These are phyloP conservation scores for Xylariaceae sp. DNA, from an alignment of 2,329 filamentous ascomycete species.

Conservation along the genomic window DNA sequence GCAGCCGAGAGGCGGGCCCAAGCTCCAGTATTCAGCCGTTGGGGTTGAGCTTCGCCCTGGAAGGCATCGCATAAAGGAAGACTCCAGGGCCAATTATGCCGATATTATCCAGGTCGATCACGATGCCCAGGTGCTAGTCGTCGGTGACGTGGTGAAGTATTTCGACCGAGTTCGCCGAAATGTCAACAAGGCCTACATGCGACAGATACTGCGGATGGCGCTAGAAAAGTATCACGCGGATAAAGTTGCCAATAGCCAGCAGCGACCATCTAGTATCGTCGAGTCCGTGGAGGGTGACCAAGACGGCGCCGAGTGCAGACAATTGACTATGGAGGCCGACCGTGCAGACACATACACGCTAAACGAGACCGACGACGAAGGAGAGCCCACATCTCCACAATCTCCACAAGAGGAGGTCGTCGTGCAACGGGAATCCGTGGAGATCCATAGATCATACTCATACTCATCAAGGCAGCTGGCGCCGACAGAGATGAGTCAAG, in stretches of 20 bases:
- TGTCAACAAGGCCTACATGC: slow-evolving; percentile 36
- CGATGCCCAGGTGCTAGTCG: slow-evolving; percentile 33
- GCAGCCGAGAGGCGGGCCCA: slow-evolving; percentile 25
- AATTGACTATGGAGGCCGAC: slow-evolving; percentile 5
- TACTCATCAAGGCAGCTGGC: neutral
- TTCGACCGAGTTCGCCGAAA: slow-evolving; percentile 35
- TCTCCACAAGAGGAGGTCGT: neutral
- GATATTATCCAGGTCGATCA: slow-evolving; percentile 35
- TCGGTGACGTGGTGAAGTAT: slow-evolving; percentile 34
- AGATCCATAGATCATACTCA: slow-evolving; percentile 8
- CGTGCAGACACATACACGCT: slow-evolving; percentile 16
- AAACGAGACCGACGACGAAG: slow-evolving; percentile 19
- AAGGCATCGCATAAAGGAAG: slow-evolving; percentile 32
- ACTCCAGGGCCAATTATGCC: slow-evolving; percentile 35
- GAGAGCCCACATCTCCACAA: neutral
- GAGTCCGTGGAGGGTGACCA: slow-evolving; percentile 20
- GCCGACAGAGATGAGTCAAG: slow-evolving; percentile 5
- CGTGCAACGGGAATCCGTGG: slow-evolving; percentile 5
- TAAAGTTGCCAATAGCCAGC: slow-evolving; percentile 14
- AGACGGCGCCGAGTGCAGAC: slow-evolving; percentile 14
- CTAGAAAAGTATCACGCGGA: slow-evolving; percentile 32
- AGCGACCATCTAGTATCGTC: slow-evolving; percentile 12
- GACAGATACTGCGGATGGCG: slow-evolving; percentile 32
- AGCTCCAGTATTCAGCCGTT: slow-evolving; percentile 33
- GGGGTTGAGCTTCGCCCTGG: slow-evolving; percentile 32